Percentiles rank a stretch among this genome's conserved stretches.
Conservation (phyloP, 2,329 filamentous ascomycete genomes). For the Exophiala bonariae region DNA sequence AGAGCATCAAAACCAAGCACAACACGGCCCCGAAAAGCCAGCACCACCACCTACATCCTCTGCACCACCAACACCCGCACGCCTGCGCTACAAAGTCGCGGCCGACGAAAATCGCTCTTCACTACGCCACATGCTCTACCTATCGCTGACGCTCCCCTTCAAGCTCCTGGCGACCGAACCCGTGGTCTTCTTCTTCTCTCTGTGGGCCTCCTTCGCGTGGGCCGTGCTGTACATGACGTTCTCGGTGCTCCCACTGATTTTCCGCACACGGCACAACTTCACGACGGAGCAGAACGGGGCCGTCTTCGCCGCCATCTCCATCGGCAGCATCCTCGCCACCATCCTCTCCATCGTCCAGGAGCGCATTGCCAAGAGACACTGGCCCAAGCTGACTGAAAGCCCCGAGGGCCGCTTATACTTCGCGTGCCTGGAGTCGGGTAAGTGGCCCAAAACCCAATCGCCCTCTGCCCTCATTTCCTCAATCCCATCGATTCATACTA, state of each 20-base stretch:
- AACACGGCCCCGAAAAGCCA: conserved; percentile 34
- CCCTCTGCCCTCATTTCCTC: too few relatives aligned
- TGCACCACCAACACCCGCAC: neutral
- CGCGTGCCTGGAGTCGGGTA: conserved; percentile 67
- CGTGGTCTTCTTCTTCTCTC: conserved; percentile 70
- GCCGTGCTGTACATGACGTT: conserved; percentile 85
- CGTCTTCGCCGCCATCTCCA: conserved; percentile 72
- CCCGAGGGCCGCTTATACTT: conserved; percentile 84
- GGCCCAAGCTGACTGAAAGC: conserved; percentile 39
- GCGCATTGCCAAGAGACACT: conserved; percentile 19
- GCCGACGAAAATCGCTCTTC: conserved; percentile 25
- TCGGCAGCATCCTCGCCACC: conserved; percentile 67
- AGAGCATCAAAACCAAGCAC: too few relatives aligned
- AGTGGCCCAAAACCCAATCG: too few relatives aligned
- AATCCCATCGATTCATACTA: too few relatives aligned
- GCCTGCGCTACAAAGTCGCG: conserved; percentile 24
- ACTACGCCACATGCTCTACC: conserved; percentile 24
- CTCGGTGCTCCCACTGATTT: conserved; percentile 76
- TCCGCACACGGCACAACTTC: conserved; percentile 67
- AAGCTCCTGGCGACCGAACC: conserved; percentile 62
- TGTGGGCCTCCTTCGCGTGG: conserved; percentile 91
- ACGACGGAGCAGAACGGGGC: conserved; percentile 65
- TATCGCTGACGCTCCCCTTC: conserved; percentile 29
- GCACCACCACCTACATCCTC: neutral
- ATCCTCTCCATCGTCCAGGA: conserved; percentile 72